These are phyloP conservation scores for Phytopythium aichiense DNA, from an alignment of 352 stramenopile species.

Conservation along the genomic window DNA sequence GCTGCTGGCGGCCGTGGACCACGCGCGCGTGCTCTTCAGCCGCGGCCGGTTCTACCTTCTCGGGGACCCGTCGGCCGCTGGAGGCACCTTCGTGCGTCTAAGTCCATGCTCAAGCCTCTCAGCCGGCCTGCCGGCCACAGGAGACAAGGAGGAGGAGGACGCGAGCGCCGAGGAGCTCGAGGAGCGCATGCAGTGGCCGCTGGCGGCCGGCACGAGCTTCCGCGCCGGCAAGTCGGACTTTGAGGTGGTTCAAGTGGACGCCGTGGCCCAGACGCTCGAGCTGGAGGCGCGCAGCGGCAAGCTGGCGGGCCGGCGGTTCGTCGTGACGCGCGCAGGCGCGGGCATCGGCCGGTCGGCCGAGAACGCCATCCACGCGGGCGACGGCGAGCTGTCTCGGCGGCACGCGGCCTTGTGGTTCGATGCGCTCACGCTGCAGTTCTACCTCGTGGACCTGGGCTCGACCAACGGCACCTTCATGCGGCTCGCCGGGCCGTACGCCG, in stretches of 20 bases:
- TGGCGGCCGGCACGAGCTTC: slow-evolving; percentile 57
- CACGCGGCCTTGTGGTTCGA: slow-evolving; percentile 94
- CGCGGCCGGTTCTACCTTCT: slow-evolving; percentile 60
- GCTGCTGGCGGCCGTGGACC: slow-evolving; percentile 38
- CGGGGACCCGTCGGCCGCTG: slow-evolving; percentile 40
- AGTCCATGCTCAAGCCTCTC: slow-evolving; percentile 18
- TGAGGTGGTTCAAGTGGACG: slow-evolving; percentile 51
- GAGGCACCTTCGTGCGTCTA: slow-evolving; percentile 67
- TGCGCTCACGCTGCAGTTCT: slow-evolving; percentile 68
- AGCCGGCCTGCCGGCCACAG: too few species aligned
- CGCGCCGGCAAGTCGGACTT: slow-evolving; percentile 84
- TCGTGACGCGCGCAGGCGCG: slow-evolving; percentile 80
- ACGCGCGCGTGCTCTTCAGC: slow-evolving; percentile 55
- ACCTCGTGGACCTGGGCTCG: slow-evolving; percentile 82
- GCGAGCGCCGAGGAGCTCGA: slow-evolving; percentile 31
- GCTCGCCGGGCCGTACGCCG: slow-evolving; percentile 90
- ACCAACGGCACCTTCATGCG: slow-evolving; percentile 97
- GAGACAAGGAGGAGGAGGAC: slow-evolving; percentile 8
- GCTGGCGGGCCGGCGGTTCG: slow-evolving; percentile 68
- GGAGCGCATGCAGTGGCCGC: slow-evolving; percentile 77
- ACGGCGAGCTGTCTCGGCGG: slow-evolving; percentile 93
- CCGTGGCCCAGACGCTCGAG: slow-evolving; percentile 47
- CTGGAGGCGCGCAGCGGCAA: slow-evolving; percentile 59
- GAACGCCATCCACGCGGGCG: slow-evolving; percentile 91
- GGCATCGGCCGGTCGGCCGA: slow-evolving; percentile 85